Percentiles rank a stretch among this genome's conserved stretches.
phyloP scores from a whole-genome alignment of 2,329 filamentous ascomycete genomes.

The Pseudogymnoascus sp. region DNA sequence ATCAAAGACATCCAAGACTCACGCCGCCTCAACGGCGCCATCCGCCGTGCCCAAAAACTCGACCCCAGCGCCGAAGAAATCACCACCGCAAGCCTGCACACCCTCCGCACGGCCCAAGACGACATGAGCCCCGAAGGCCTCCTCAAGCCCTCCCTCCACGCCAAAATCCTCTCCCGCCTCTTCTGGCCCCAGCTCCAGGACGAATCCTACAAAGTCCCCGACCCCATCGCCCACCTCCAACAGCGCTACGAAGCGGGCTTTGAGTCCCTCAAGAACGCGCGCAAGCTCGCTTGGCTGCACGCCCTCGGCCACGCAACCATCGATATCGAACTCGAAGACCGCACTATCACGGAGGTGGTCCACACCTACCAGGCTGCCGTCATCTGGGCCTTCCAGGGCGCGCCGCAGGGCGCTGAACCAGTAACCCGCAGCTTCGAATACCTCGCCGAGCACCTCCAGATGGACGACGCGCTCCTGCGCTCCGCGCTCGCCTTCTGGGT shows the following conservation, averaged over 20 bases:
- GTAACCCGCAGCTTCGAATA: slow-evolving; percentile 40
- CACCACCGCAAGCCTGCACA: slow-evolving; percentile 13
- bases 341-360: slow-evolving; percentile 62
- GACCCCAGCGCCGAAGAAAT: slow-evolving; percentile 24
- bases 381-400: slow-evolving; percentile 67
- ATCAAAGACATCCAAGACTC: slow-evolving; percentile 87
- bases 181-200: slow-evolving; percentile 84
- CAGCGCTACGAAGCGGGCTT: slow-evolving; percentile 66
- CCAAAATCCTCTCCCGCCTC: slow-evolving; percentile 81
- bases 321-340: slow-evolving; percentile 74
- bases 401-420: slow-evolving; percentile 20
- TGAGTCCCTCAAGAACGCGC: slow-evolving; percentile 68
- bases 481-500: slow-evolving; percentile 65
- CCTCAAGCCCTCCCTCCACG: slow-evolving; percentile 47
- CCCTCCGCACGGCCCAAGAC: slow-evolving; percentile 21
- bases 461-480: slow-evolving; percentile 64
- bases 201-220: slow-evolving; percentile 58
- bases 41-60: slow-evolving; percentile 45
- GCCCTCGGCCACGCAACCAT: slow-evolving; percentile 73
- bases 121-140: slow-evolving; percentile 28
- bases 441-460: slow-evolving; percentile 49
- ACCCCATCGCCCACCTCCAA: slow-evolving; percentile 51
- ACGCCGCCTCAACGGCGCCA: slow-evolving; percentile 57
- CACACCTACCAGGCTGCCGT: slow-evolving; percentile 81
- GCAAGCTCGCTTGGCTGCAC: slow-evolving; percentile 83